Evolutionary conservation across 805 yeast species (phyloP), one percentile per base, ranked within the genome.

Genomic region (Nakazawaea holstii): DNA sequence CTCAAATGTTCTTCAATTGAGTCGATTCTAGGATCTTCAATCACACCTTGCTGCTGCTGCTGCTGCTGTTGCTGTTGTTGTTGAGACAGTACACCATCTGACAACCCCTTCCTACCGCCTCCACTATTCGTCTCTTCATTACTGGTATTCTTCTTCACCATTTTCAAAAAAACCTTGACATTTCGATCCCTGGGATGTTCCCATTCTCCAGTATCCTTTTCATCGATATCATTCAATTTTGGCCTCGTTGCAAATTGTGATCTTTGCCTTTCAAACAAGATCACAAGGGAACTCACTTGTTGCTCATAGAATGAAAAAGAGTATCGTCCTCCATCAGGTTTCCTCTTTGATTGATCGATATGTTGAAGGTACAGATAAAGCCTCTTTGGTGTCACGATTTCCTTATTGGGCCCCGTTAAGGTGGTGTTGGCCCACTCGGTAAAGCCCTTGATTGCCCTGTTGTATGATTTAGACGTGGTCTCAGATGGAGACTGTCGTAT

Each of bases 251-350:
- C 30, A 28, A 9, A 40, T 29, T 39, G 39, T 35, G 9, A 15
- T n/a, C 17, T 27, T 27, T 49, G 51, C n/a, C 24, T 37, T n/a
- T 49, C 43, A 17, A 40, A 49, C 24, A 49, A 38, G 9, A 36
- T 42, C 39, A 49, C 46, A 3, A 45, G 5, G 6, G 51, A 45
- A 24, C 49, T 49, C 31, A 49, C 51, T 14, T 49, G 48, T 24
- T 41, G 49, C 24, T 49, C 51, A 37, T 40, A 49, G 15, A 41
- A 49, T 5, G 46, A 36, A 30, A 45, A 49, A 4, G 51, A 49
- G 30, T 46, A 46, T 17, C 41, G 11, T 8, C 30, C 31, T 4
- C 49, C 49, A 41, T 40, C 29, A 20, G 42, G 24, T 14, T 49
- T 44, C 26, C 51, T 4, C 40, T 27, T 35, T 11, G 13, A 14